Evolutionary conservation across 148 eudicot genomes (phyloP).

Genomic region (Vaccinium macrocarpon): DNA sequence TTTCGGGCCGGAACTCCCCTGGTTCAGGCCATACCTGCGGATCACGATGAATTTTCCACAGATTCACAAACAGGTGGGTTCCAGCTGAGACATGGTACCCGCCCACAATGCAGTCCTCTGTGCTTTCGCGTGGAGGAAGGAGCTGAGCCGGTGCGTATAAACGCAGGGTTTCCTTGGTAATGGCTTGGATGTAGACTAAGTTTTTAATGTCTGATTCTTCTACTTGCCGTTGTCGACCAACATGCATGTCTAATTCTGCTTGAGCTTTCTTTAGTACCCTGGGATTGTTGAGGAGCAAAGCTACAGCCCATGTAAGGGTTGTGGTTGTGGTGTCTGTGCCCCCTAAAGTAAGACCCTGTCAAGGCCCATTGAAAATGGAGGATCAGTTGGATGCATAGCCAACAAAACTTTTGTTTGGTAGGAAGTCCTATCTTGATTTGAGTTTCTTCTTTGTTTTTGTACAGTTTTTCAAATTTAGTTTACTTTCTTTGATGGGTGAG

Average conservation of each 20-base stretch:
- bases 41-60: slow-evolving; percentile 20
- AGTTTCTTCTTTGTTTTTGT: no score
- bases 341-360: background rate
- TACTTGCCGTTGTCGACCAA: slow-evolving; percentile 2
- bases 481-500: no score
- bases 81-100: slow-evolving; percentile 11
- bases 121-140: background rate
- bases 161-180: background rate
- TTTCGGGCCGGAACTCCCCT: slow-evolving; percentile 14
- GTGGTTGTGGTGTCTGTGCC: background rate
- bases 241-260: background rate
- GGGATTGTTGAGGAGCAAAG: slow-evolving; percentile 6
- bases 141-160: background rate
- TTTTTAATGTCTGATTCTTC: background rate
- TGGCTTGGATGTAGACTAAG: slow-evolving; percentile 7
- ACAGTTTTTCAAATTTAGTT: no score
- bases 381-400: no score
- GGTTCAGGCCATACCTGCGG: slow-evolving; percentile 10
- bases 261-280: background rate
- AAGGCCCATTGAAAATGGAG: background rate
- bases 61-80: slow-evolving; percentile 10
- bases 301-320: background rate
- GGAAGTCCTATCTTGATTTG: no score
- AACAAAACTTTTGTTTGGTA: no score
- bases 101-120: background rate